A percentile compares a stretch with the other conserved stretches of the same genome.
These are phyloP conservation scores for Boletus albobrunnescens DNA, from an alignment of 1,284 basidiomycete species.

Conservation along the genomic window DNA sequence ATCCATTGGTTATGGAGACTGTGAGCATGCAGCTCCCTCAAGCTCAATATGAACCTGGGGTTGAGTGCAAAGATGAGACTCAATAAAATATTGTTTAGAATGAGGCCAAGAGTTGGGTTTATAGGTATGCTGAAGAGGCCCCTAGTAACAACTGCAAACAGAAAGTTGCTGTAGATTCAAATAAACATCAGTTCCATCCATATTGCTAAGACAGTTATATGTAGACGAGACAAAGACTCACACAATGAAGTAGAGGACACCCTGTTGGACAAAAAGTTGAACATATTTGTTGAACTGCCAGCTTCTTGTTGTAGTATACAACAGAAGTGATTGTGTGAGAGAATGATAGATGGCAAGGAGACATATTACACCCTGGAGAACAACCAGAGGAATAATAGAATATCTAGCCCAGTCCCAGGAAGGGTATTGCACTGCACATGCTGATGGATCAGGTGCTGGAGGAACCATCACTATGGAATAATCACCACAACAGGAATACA, in stretches of 20 bases:
- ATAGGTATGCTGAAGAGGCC: neutral
- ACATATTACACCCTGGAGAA: slow-evolving; percentile 9
- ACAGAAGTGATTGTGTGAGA: neutral
- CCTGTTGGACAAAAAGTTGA: slow-evolving; percentile 4
- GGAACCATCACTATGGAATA: neutral
- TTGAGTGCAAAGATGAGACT: slow-evolving; percentile 2
- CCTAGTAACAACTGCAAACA: neutral
- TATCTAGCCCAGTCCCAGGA: slow-evolving; percentile 11
- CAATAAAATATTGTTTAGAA: neutral
- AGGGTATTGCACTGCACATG: slow-evolving; percentile 5
- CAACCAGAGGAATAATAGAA: slow-evolving; percentile 3
- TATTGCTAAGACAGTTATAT: too few species aligned
- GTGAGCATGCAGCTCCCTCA: slow-evolving; percentile 4
- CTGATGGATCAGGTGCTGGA: slow-evolving; percentile 3
- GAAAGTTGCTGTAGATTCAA: neutral
- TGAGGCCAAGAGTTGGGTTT: too few species aligned
- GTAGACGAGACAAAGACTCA: neutral
- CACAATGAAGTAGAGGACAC: slow-evolving; percentile 11
- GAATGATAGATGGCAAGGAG: slow-evolving; percentile 1
- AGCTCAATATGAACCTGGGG: slow-evolving; percentile 9
- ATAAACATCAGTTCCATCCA: neutral
- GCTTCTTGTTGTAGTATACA: neutral
- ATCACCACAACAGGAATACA: too few species aligned
- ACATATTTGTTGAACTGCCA: slow-evolving; percentile 14
- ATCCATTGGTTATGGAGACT: neutral